Conservation (phyloP, 2,329 filamentous ascomycete genomes). For the Akanthomyces uredinophilus region DNA sequence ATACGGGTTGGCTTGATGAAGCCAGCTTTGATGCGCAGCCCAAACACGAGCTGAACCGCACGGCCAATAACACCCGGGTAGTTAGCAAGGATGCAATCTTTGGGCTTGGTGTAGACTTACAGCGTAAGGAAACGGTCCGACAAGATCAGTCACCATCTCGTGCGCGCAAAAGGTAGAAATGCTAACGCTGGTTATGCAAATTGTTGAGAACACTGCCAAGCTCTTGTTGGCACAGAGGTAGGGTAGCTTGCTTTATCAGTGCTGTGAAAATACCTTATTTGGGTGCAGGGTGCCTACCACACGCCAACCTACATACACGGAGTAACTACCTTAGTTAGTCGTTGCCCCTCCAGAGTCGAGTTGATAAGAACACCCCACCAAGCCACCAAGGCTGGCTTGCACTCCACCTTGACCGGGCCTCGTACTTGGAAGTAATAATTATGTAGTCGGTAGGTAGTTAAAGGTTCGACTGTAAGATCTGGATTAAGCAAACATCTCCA, state of each 20-base stretch:
- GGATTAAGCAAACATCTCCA: too few relatives aligned
- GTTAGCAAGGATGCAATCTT: not conserved
- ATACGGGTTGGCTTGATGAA: not conserved
- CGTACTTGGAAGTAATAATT: not conserved
- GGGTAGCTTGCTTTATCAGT: not conserved
- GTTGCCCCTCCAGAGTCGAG: not conserved
- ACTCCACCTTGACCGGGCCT: not conserved
- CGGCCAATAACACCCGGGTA: not conserved
- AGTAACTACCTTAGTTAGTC: too few relatives aligned
- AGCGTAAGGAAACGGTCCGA: not conserved
- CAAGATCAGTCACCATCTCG: not conserved
- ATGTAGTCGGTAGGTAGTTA: too few relatives aligned
- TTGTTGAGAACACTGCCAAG: not conserved
- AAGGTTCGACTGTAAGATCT: too few relatives aligned
- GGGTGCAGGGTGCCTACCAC: too few relatives aligned
- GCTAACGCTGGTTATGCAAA: not conserved
- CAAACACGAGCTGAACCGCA: not conserved
- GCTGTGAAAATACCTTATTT: not conserved
- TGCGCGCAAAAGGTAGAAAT: not conserved
- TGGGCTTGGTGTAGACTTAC: not conserved
- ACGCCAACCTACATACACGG: too few relatives aligned
- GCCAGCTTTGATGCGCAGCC: not conserved
- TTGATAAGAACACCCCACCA: constrained; percentile 1
- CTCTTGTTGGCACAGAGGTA: not conserved
- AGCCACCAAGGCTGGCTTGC: not conserved